phyloP scores from a whole-genome alignment of 2,329 filamentous ascomycete genomes.

The Cryoendolithus antarcticus region DNA sequence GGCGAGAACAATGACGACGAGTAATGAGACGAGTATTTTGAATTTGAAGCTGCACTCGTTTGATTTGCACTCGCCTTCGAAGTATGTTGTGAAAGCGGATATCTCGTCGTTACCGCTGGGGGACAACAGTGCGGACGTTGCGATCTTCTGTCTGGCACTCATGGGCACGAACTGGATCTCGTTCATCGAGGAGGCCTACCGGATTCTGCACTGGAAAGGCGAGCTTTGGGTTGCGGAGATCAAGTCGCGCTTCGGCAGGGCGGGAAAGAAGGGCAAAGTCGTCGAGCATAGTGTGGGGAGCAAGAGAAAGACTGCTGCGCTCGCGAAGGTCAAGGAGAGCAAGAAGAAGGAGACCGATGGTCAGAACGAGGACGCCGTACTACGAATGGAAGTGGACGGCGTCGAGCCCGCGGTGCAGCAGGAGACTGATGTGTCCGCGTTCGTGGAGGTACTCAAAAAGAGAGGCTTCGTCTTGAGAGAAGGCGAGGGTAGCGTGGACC shows the following conservation, averaged over 20 bases:
- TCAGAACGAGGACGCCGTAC: constrained; percentile 46
- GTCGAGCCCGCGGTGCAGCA: constrained; percentile 47
- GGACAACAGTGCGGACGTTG: constrained; percentile 68
- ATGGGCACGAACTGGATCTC: constrained; percentile 99
- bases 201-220: constrained; percentile 81
- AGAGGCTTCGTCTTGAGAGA: constrained; percentile 76
- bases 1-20: constrained; percentile 51
- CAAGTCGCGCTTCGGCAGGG: constrained; percentile 73
- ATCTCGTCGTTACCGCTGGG: constrained; percentile 70
- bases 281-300: constrained; percentile 62
- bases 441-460: constrained; percentile 68
- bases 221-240: constrained; percentile 97
- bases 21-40: constrained; percentile 47
- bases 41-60: constrained; percentile 69
- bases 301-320: constrained; percentile 34
- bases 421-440: constrained; percentile 77
- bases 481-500: constrained; percentile 54
- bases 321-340: constrained; percentile 24
- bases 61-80: constrained; percentile 68
- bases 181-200: constrained; percentile 91
- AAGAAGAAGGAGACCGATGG: constrained; percentile 42
- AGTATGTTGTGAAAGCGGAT: constrained; percentile 75
- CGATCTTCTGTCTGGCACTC: constrained; percentile 87
- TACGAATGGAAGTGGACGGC: constrained; percentile 55
- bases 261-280: constrained; percentile 34